Evolutionary conservation across 805 yeast species (phyloP).

Genomic region (Candida khao-thaluensis): DNA sequence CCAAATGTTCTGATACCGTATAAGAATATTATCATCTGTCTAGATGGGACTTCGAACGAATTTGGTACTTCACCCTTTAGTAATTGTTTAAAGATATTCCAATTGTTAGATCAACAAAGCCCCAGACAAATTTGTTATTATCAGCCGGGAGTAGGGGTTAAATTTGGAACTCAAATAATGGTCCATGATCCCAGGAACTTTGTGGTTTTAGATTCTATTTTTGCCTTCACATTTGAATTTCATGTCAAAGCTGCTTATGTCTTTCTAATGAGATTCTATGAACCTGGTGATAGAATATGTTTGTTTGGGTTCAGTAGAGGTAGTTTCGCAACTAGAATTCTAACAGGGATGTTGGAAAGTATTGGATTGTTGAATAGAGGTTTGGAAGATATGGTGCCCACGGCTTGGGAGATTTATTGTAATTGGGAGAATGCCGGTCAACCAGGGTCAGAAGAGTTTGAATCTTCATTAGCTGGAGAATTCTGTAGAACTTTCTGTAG

Average conservation of each 20-base stretch:
- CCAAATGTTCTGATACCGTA: no score
- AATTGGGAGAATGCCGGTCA: constrained; percentile 63
- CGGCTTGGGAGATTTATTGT: constrained; percentile 64
- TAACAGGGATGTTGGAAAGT: constrained; percentile 63
- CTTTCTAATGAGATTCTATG: constrained; percentile 49
- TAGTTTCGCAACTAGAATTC: constrained; percentile 61
- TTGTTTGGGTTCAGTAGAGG: constrained; percentile 66
- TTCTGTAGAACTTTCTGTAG: constrained; percentile 56
- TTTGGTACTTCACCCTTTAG: constrained; percentile 57
- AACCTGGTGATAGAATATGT: constrained; percentile 49
- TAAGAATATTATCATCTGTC: constrained; percentile 44
- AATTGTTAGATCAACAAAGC: constrained; percentile 45
- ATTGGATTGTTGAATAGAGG: constrained; percentile 61
- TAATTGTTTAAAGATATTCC: constrained; percentile 52
- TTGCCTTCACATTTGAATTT: constrained; percentile 54
- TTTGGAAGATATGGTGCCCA: constrained; percentile 51
- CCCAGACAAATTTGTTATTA: constrained; percentile 55
- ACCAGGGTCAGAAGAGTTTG: constrained; percentile 43
- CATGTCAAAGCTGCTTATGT: constrained; percentile 60
- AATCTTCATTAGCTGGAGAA: constrained; percentile 49
- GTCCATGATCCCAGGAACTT: constrained; percentile 21
- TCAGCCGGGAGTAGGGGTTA: constrained; percentile 67
- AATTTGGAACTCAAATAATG: constrained; percentile 41
- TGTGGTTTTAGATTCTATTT: constrained; percentile 38
- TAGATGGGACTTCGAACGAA: constrained; percentile 62